Evolutionary conservation across 208 protist genomes (phyloP).

Genomic region (Leishmania turanica): DNA sequence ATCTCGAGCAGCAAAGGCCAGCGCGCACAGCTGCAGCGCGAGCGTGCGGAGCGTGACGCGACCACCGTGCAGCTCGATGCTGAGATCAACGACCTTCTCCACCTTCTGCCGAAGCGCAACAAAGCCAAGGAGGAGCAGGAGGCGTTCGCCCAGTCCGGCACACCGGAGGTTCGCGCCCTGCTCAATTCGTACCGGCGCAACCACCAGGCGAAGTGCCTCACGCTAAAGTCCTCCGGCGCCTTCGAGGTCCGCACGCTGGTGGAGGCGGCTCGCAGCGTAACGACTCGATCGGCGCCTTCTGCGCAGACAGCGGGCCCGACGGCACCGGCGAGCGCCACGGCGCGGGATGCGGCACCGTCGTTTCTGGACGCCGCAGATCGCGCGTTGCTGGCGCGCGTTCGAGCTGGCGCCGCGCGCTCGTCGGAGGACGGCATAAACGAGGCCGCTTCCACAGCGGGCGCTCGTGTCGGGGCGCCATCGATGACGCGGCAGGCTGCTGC

Average conservation of each 20-base stretch:
- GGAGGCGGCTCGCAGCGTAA: constrained; percentile 1
- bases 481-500: not conserved
- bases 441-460: not conserved
- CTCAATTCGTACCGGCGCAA: constrained; percentile 43
- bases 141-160: constrained; percentile 56
- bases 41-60: constrained; percentile 58
- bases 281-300: not conserved
- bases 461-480: not conserved
- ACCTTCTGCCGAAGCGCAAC: constrained; percentile 69
- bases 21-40: constrained; percentile 65
- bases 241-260: constrained; percentile 37
- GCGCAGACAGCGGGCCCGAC: constrained; percentile 4
- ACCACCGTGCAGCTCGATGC: constrained; percentile 67
- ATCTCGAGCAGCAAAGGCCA: constrained; percentile 64
- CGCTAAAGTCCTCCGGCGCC: constrained; percentile 40
- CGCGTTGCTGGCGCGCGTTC: constrained; percentile 34
- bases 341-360: not conserved
- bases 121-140: constrained; percentile 65
- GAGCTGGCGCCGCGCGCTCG: constrained; percentile 10
- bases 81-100: constrained; percentile 67
- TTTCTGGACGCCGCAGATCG: constrained; percentile 30
- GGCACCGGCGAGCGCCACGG: not conserved
- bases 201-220: constrained; percentile 57
- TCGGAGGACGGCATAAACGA: constrained; percentile 14
- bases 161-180: constrained; percentile 62